Evolutionary conservation across 805 yeast genomes (phyloP), one percentile per base, ranked within the genome.

Genomic region (fission yeast (Schizosaccharomyces pombe)): DNA sequence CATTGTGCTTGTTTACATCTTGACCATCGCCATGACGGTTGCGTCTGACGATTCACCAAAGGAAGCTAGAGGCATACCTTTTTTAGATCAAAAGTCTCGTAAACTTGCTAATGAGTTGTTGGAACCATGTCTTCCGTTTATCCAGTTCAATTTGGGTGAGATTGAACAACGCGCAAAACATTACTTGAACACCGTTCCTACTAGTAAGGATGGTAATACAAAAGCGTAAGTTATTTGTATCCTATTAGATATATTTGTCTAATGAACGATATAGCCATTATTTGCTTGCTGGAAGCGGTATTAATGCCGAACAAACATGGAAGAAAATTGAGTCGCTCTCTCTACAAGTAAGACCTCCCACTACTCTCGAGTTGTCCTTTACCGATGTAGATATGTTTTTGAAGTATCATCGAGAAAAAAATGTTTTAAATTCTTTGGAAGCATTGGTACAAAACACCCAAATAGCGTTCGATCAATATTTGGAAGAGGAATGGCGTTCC

Each of bases 271-370:
- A 22, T 2, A 43, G 49, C 54, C 97, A 91, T 63, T 91, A 91
- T 64, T 69, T 91, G 40, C 70, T 89, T 47, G 95, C 95, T 4
- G 83, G 87, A 1, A 81, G 89, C 62, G 96, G 96, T 1, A 75
- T 86, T 54, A 78, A 84, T 47, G 80, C 89, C 53, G 94, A 85
- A 60, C 91, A 85, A 56, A 78, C 87, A 40, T 86, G 83, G 59
- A 57, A 68, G 65, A 65, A 74, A 60, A 63, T 73, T 57, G 71
- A 72, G 53, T 60, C 74, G 39, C 63, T 73, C 56, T 67, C 68
- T 47, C 56, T 65, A 56, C 56, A 63, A 54, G 30, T n/a, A 5
- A 26, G 26, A 22, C 28, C 49, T 26, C 30, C 30, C 14, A 53
- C 58, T 3, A 53, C 56, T 24, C 54, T 58, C 52, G 54, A 56